Evolutionary conservation across 345 rosid species (phyloP).

Genomic region (Eutrema japonicum): DNA sequence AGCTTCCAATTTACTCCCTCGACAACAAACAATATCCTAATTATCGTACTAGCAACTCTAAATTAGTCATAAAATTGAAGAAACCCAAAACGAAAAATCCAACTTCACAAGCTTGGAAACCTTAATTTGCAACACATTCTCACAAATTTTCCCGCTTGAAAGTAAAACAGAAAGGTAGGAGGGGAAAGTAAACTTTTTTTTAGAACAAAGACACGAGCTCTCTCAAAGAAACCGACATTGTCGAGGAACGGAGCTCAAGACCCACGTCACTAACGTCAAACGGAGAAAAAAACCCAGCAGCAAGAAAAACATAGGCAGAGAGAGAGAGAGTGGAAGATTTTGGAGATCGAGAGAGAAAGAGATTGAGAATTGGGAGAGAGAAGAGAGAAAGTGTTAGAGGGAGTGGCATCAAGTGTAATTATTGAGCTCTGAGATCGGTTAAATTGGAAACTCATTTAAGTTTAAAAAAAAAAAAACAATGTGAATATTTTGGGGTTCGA

Average conservation of each 20-base stretch:
- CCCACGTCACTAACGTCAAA: slow-evolving; percentile 6
- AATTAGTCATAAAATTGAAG: slow-evolving; percentile 29
- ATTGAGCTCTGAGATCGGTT: slow-evolving; percentile 17
- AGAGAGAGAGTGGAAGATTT: slow-evolving; percentile 5
- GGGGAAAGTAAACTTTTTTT: slow-evolving; percentile 22
- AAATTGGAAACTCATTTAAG: slow-evolving; percentile 24
- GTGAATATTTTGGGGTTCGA: slow-evolving; percentile 26
- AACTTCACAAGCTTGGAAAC: slow-evolving; percentile 31
- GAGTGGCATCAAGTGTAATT: slow-evolving; percentile 49
- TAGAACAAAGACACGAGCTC: slow-evolving; percentile 37
- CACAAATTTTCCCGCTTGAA: slow-evolving; percentile 27
- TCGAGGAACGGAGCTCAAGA: slow-evolving; percentile 41
- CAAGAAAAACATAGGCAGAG: slow-evolving; percentile 22
- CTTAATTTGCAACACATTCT: slow-evolving; percentile 32
- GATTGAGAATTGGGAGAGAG: slow-evolving; percentile 35
- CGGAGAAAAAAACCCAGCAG: slow-evolving; percentile 37
- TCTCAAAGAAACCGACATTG: slow-evolving; percentile 44
- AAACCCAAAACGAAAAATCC: slow-evolving; percentile 39
- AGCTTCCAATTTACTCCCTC: slow-evolving; percentile 51
- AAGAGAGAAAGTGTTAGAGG: slow-evolving; percentile 32
- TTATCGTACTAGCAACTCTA: slow-evolving; percentile 16
- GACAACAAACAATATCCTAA: slow-evolving; percentile 34
- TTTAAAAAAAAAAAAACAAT: not conserved
- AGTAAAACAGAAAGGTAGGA: slow-evolving; percentile 27
- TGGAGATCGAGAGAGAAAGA: slow-evolving; percentile 34